These are phyloP conservation scores for Aspergillus intermedius DNA, from an alignment of 2,329 filamentous ascomycete species.

Conservation along the genomic window DNA sequence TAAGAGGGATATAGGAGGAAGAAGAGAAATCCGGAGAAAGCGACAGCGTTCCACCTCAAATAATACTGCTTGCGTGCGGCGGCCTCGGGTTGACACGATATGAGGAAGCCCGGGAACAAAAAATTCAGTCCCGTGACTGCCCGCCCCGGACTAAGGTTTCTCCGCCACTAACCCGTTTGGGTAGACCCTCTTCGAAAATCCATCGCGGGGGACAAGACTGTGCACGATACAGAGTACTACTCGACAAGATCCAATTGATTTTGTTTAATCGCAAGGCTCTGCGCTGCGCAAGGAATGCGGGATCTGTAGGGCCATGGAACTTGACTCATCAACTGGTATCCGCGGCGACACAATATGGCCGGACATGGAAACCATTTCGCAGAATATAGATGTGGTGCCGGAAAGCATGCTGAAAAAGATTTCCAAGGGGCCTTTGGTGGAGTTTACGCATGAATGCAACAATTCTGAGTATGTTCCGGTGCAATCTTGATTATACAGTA, in stretches of 20 bases:
- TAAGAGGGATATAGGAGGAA: constrained; percentile 20
- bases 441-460: constrained; percentile 25
- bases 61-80: not conserved
- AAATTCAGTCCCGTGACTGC: constrained; percentile 35
- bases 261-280: not conserved
- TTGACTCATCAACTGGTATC: constrained; percentile 10
- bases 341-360: constrained; percentile 8
- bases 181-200: constrained; percentile 23
- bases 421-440: constrained; percentile 29
- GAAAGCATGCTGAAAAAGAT: constrained; percentile 28
- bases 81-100: not conserved
- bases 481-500: not conserved
- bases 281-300: constrained; percentile 10
- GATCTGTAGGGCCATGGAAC: constrained; percentile 15
- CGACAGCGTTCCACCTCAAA: not conserved
- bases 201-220: constrained; percentile 11
- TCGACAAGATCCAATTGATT: not conserved
- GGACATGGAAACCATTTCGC: constrained; percentile 27
- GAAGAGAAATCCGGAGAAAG: constrained; percentile 8
- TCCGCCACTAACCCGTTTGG: constrained; percentile 21
- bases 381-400: constrained; percentile 29
- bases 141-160: constrained; percentile 15
- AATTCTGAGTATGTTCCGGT: constrained; percentile 25
- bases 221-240: constrained; percentile 23
- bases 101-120: constrained; percentile 21